These are phyloP conservation scores for Trapa bicornis DNA, from an alignment of 345 rosid genomes.

Conservation along the genomic window DNA sequence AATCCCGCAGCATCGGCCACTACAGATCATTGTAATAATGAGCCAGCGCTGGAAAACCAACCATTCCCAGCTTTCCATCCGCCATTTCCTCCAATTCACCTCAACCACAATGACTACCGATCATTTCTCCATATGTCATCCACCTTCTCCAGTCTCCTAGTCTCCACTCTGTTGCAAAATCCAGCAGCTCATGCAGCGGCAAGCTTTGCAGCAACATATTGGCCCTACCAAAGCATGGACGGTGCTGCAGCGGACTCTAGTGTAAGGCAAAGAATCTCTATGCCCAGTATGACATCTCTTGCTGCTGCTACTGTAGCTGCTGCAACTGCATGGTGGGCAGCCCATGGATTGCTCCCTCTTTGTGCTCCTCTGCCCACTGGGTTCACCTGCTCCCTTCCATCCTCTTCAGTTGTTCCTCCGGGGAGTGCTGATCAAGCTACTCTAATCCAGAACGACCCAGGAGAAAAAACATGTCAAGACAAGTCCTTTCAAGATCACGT, in stretches of 20 bases:
- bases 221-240: conserved; percentile 54
- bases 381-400: conserved; percentile 38
- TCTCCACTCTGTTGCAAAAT: conserved; percentile 62
- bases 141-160: conserved; percentile 55
- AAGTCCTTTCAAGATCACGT: conserved; percentile 22
- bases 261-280: conserved; percentile 32
- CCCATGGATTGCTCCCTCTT: conserved; percentile 72
- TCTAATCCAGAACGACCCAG: conserved; percentile 19
- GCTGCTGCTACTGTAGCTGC: conserved; percentile 91
- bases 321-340: conserved; percentile 98
- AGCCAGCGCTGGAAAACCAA: conserved; percentile 28
- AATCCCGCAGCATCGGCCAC: conserved; percentile 48
- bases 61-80: conserved; percentile 47
- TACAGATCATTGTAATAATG: conserved; percentile 32
- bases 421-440: conserved; percentile 25
- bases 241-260: conserved; percentile 36
- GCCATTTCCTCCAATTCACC: conserved; percentile 29
- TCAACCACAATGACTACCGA: conserved; percentile 50
- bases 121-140: conserved; percentile 62
- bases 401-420: conserved; percentile 30
- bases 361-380: conserved; percentile 58
- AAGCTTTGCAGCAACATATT: conserved; percentile 62
- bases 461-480: conserved; percentile 23
- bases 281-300: conserved; percentile 58
- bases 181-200: conserved; percentile 84